Percentiles rank a stretch among this genome's conserved stretches.
Evolutionary conservation across 2,329 filamentous ascomycete species (phyloP).

Genomic region (Amauroascus verrucosus): DNA sequence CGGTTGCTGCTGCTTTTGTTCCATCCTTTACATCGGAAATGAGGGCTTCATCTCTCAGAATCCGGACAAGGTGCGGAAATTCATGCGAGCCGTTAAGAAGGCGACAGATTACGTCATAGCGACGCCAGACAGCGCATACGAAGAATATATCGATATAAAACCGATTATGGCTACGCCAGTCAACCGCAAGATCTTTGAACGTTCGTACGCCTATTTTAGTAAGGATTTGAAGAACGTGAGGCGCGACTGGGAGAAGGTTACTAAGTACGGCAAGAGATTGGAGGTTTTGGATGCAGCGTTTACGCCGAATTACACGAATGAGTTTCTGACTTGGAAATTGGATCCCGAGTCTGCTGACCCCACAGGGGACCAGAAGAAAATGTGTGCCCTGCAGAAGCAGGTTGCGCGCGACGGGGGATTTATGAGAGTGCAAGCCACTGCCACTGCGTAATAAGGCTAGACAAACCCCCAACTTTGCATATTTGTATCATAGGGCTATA

Average conservation of each 20-base stretch:
- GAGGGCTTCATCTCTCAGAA: slow-evolving; percentile 57
- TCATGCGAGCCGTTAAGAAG: slow-evolving; percentile 62
- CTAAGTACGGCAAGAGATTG: slow-evolving; percentile 62
- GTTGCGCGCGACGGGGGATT: slow-evolving; percentile 57
- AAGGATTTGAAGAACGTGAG: slow-evolving; percentile 62
- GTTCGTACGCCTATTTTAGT: slow-evolving; percentile 66
- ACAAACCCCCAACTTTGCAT: background rate
- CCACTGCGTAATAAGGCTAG: slow-evolving; percentile 2
- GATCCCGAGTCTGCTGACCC: slow-evolving; percentile 57
- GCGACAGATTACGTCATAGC: slow-evolving; percentile 63
- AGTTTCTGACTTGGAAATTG: slow-evolving; percentile 56
- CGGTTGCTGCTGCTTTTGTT: slow-evolving; percentile 76
- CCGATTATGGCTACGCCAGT: slow-evolving; percentile 56
- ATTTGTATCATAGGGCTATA: background rate
- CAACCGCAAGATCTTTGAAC: slow-evolving; percentile 71
- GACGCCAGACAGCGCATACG: slow-evolving; percentile 53
- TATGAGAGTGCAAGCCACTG: slow-evolving; percentile 26
- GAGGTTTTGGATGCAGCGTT: slow-evolving; percentile 56
- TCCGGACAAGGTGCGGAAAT: slow-evolving; percentile 55
- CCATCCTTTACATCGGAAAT: slow-evolving; percentile 71
- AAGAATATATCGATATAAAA: slow-evolving; percentile 62
- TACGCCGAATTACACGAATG: slow-evolving; percentile 63
- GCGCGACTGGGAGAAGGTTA: slow-evolving; percentile 70
- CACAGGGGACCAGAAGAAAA: slow-evolving; percentile 62
- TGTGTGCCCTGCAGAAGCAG: slow-evolving; percentile 57